phyloP scores from a whole-genome alignment of 441 rosid species.

The Eutrema salsugineum region DNA sequence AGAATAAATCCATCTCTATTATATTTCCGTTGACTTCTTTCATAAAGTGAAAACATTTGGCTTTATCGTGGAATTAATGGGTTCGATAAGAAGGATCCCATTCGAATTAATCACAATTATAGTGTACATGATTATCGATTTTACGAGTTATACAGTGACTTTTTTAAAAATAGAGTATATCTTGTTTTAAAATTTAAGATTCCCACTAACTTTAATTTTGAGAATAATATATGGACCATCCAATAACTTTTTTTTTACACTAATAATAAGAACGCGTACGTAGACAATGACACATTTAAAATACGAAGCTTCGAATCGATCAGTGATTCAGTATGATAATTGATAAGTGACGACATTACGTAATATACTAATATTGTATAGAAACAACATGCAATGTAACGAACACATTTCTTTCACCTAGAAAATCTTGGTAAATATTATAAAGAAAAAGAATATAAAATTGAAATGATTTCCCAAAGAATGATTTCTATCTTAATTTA shows the following conservation, averaged over 20 bases:
- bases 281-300: background rate
- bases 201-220: slow-evolving; percentile 5
- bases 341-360: no score
- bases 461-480: no score
- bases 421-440: no score
- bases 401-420: no score
- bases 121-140: background rate
- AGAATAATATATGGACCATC: background rate
- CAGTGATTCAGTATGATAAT: no score
- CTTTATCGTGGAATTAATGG: background rate
- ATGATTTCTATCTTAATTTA: no score
- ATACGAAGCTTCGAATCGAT: slow-evolving; percentile 13
- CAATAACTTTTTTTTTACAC: background rate
- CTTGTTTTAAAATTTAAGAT: background rate
- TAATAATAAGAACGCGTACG: background rate
- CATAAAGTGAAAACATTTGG: background rate
- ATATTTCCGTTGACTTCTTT: slow-evolving; percentile 5
- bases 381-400: no score
- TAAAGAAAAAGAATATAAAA: no score
- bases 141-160: background rate
- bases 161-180: background rate
- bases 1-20: background rate
- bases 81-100: background rate
- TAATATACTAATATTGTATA: no score
- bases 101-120: background rate